Conservation (phyloP, 441 rosid genomes). For the Francoa sonchifolia region DNA sequence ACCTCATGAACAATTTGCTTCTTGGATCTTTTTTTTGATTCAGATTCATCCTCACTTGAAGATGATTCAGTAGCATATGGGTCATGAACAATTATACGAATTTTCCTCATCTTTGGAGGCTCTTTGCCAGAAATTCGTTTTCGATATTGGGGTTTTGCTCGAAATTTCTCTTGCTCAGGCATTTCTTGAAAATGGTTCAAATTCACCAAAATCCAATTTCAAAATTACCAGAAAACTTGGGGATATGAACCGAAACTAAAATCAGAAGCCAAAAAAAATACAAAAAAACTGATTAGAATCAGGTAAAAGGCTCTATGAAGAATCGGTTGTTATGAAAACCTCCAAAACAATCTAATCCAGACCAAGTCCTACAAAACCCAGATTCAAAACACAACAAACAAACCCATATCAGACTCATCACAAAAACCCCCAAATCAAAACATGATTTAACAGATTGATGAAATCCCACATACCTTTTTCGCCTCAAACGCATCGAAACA, state of each 20-base stretch:
- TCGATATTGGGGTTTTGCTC: slow-evolving; percentile 14
- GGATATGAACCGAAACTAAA: background rate
- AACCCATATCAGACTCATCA: slow-evolving; percentile 13
- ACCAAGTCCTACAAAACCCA: slow-evolving; percentile 49
- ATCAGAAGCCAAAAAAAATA: background rate
- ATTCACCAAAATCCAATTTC: slow-evolving; percentile 24
- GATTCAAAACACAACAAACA: slow-evolving; percentile 7
- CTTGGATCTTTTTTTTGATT: background rate
- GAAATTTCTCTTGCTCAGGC: slow-evolving; percentile 23
- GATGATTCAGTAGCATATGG: slow-evolving; percentile 91
- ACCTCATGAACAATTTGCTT: slow-evolving; percentile 51
- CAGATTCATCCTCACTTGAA: slow-evolving; percentile 63
- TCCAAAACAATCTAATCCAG: slow-evolving; percentile 62
- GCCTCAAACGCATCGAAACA: slow-evolving; percentile 70
- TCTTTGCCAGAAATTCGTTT: slow-evolving; percentile 15
- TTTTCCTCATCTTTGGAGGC: slow-evolving; percentile 28
- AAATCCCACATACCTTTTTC: slow-evolving; percentile 33
- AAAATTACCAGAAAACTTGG: slow-evolving; percentile 20
- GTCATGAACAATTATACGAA: slow-evolving; percentile 61
- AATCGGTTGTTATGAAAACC: slow-evolving; percentile 52
- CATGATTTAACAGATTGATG: too few species aligned
- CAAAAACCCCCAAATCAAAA: background rate
- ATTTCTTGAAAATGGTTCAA: slow-evolving; percentile 19
- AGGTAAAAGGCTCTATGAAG: slow-evolving; percentile 42
- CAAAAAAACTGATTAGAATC: slow-evolving; percentile 9